Evolutionary conservation across 2,329 filamentous ascomycete species (phyloP), one percentile per base, ranked within the genome.

Genomic region (Dactylonectria estremocensis): DNA sequence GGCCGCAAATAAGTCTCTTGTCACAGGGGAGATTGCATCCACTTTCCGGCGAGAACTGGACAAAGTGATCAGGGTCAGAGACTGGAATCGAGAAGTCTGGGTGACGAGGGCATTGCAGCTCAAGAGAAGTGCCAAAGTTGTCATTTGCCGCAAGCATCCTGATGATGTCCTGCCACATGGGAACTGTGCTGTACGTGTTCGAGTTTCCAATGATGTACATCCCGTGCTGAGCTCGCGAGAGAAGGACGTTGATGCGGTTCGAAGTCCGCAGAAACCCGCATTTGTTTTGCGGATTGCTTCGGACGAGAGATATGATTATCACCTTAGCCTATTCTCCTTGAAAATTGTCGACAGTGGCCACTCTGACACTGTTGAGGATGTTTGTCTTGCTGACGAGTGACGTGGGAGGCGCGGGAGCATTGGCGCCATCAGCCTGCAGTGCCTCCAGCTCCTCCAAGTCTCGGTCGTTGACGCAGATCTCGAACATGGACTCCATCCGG

Each of bases 291-390:
- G 77, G 68, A 70, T 95, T 95, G 79, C 91, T 93, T 46, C 93
- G 87, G 0, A 94, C 91, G 0, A 95, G 81, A 0, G 90, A 93
- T 0, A 95, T 82, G 3, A 95, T 82, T 0, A 95, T 83, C 9
- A 95, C 82, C 58, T 93, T 91, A 2, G 89, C 90, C 73, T 95
- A 92, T 74, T 95, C 92, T 0, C 92, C 93, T 72, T 95, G 92
- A 62, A 93, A 95, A 69, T 94, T 95, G 76, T 93, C 91, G 0
- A 94, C 87, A 0, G 91, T 94, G 0, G 91, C 90, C 0, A 91
- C 78, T 5, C 88, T 81, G 3, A 92, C 77, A 1, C 81, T 82
- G 24, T 87, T 80, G 0, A 85, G 74, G 0, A 90, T 80, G 0
- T 80, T 83, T 5, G 80, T 72, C 43, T 76, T 76, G 13, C 61